Percentiles rank a stretch among this genome's conserved stretches.
These are phyloP conservation scores for Wickerhamomyces silvicola DNA, from an alignment of 805 yeast species.

Conservation along the genomic window DNA sequence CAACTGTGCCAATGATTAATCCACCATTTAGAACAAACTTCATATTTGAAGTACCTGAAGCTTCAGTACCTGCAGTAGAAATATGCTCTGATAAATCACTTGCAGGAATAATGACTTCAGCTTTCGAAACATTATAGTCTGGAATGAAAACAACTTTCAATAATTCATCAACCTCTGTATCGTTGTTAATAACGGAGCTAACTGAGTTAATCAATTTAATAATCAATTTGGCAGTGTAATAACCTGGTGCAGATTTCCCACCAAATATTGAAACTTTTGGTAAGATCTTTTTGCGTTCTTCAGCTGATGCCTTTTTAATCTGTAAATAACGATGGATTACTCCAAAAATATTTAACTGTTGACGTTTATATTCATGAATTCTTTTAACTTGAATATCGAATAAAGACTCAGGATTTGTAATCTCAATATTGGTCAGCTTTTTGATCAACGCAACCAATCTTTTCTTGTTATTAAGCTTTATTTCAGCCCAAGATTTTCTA, in stretches of 20 bases:
- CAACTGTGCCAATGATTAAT: constrained; percentile 89
- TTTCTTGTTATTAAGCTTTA: constrained; percentile 64
- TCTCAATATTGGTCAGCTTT: constrained; percentile 44
- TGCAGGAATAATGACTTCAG: constrained; percentile 86
- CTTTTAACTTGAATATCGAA: constrained; percentile 93
- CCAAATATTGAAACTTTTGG: constrained; percentile 83
- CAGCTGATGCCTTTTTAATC: constrained; percentile 60
- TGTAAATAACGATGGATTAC: constrained; percentile 75
- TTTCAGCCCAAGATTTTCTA: constrained; percentile 60
- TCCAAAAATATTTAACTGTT: constrained; percentile 88
- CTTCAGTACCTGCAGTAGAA: constrained; percentile 96
- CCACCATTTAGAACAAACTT: constrained; percentile 94
- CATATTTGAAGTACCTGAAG: constrained; percentile 95
- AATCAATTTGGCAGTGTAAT: constrained; percentile 88
- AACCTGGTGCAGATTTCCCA: constrained; percentile 98
- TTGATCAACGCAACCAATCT: constrained; percentile 64
- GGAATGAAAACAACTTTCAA: constrained; percentile 86
- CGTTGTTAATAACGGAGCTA: constrained; percentile 73
- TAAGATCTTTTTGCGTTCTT: constrained; percentile 52
- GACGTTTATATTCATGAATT: constrained; percentile 94
- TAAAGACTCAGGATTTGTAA: constrained; percentile 65
- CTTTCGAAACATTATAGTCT: constrained; percentile 91
- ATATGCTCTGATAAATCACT: constrained; percentile 89
- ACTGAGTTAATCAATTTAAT: constrained; percentile 82
- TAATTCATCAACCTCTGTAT: constrained; percentile 63